Conservation (phyloP, 2,329 filamentous ascomycete species). For the Alternaria sp. region DNA sequence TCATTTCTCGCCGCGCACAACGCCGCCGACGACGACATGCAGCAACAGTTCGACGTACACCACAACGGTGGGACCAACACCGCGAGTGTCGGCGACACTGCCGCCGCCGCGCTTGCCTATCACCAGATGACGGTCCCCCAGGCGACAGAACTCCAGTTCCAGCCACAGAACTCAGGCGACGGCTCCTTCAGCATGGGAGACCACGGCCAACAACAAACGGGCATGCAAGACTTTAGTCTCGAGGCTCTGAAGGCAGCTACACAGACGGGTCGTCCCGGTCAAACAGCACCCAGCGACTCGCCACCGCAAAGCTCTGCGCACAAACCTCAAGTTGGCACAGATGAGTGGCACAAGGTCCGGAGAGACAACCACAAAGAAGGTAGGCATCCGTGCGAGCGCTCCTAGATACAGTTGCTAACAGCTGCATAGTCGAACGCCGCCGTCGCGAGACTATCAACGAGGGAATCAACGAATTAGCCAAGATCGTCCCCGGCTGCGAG, state of each 20-base stretch:
- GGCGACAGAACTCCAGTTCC: constrained; percentile 61
- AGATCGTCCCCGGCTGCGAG: constrained; percentile 96
- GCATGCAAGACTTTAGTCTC: constrained; percentile 51
- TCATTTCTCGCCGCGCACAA: constrained; percentile 51
- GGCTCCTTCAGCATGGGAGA: constrained; percentile 54
- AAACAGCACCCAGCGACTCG: constrained; percentile 42
- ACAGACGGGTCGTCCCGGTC: constrained; percentile 55
- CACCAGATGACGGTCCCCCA: constrained; percentile 64
- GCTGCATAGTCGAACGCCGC: constrained; percentile 80
- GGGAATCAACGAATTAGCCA: constrained; percentile 96
- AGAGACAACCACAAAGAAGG: constrained; percentile 99
- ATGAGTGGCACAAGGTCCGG: constrained; percentile 96
- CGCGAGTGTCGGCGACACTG: constrained; percentile 62
- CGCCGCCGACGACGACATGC: constrained; percentile 52
- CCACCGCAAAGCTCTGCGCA: constrained; percentile 41
- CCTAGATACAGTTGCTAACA: constrained; percentile 8
- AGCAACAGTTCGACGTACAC: constrained; percentile 51
- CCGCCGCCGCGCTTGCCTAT: constrained; percentile 63
- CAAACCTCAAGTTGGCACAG: constrained; percentile 91
- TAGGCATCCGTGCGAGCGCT: constrained; percentile 51
- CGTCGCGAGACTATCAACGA: constrained; percentile 98
- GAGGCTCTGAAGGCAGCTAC: constrained; percentile 59
- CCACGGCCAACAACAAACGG: constrained; percentile 47
- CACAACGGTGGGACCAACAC: constrained; percentile 61
- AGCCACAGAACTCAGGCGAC: constrained; percentile 53